Conservation (phyloP, 2,329 filamentous ascomycete species). For the Fusarium sp. region DNA sequence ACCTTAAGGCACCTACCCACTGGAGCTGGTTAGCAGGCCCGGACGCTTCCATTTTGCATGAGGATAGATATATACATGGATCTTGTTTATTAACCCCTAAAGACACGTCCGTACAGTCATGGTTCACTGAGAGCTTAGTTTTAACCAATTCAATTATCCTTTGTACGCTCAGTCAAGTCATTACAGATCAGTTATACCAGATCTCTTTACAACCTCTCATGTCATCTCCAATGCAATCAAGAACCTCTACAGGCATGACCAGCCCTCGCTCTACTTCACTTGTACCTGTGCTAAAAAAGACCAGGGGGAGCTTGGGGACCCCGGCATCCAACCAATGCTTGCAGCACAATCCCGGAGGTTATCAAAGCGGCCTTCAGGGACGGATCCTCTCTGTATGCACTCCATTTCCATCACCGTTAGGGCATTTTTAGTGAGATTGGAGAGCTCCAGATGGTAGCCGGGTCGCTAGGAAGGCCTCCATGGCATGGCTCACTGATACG, state of each 20-base stretch:
- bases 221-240: not conserved
- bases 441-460: constrained; percentile 12
- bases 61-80: constrained; percentile 11
- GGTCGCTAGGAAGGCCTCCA: constrained; percentile 5
- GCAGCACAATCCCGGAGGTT: constrained; percentile 28
- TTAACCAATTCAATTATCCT: too few relatives aligned
- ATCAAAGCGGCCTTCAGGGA: constrained; percentile 37
- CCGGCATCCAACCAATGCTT: constrained; percentile 16
- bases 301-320: constrained; percentile 22
- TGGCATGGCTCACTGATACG: constrained; percentile 3
- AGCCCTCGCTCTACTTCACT: constrained; percentile 8
- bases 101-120: not conserved
- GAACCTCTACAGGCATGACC: not conserved
- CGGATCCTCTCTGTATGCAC: constrained; percentile 25
- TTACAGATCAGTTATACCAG: not conserved
- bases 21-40: constrained; percentile 29
- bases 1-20: constrained; percentile 17
- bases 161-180: not conserved
- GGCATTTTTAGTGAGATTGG: constrained; percentile 22
- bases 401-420: constrained; percentile 31
- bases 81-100: constrained; percentile 21
- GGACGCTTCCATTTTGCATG: constrained; percentile 35
- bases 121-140: not conserved
- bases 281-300: constrained; percentile 20
- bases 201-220: not conserved